Percentiles rank a stretch among this genome's conserved stretches.
These are phyloP conservation scores for Hypoxylon fuscum DNA, from an alignment of 495 filamentous ascomycete genomes.

Conservation along the genomic window DNA sequence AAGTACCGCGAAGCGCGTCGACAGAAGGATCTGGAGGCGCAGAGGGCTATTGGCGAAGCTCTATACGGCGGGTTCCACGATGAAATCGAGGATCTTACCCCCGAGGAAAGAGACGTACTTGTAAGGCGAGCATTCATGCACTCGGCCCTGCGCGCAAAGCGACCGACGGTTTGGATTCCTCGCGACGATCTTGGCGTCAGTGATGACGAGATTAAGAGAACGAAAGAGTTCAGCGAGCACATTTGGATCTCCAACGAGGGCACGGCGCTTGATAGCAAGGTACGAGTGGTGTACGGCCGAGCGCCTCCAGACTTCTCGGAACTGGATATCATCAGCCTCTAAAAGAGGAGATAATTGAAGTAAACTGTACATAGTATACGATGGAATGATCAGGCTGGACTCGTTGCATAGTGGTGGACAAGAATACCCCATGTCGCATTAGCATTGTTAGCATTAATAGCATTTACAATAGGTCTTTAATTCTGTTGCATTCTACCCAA, in stretches of 20 bases:
- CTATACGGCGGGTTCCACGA: conserved; percentile 88
- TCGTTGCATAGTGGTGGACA: conserved; percentile 34
- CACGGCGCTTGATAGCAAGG: conserved; percentile 84
- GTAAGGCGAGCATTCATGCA: conserved; percentile 93
- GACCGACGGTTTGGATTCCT: conserved; percentile 94
- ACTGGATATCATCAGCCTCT: conserved; percentile 87
- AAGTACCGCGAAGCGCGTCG: conserved; percentile 53
- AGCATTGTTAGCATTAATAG: conserved; percentile 16
- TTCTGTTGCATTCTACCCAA: not conserved
- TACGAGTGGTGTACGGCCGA: conserved; percentile 83
- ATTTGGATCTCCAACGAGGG: conserved; percentile 96
- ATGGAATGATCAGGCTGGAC: conserved; percentile 32
- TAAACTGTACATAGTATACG: conserved; percentile 33
- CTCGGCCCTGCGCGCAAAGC: conserved; percentile 81
- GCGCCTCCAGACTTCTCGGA: conserved; percentile 94
- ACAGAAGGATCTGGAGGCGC: conserved; percentile 68
- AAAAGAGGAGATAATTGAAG: conserved; percentile 29
- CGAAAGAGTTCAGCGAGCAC: conserved; percentile 76
- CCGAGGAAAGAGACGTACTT: conserved; percentile 86
- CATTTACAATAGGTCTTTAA: conserved; percentile 30
- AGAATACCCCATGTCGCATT: conserved; percentile 35
- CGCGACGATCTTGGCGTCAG: conserved; percentile 89
- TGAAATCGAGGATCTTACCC: conserved; percentile 92
- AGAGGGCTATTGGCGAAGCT: conserved; percentile 75
- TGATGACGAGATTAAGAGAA: conserved; percentile 88